phyloP scores from a whole-genome alignment of 2,329 filamentous ascomycete genomes.

The Endothia cerciana region DNA sequence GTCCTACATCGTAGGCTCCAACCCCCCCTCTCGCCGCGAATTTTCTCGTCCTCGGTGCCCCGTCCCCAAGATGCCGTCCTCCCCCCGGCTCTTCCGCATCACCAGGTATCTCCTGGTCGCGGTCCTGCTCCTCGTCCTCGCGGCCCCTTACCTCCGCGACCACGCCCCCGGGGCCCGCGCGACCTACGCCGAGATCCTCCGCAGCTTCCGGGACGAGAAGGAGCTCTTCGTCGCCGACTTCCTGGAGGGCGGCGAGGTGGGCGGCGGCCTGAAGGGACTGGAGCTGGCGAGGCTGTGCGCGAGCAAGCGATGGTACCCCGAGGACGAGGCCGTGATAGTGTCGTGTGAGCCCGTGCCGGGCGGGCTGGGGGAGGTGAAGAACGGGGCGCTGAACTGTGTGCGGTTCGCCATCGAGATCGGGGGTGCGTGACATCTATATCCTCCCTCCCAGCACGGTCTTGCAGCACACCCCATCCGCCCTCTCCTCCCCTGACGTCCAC shows the following conservation, averaged over 20 bases:
- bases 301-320: conserved; percentile 43
- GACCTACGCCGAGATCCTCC: conserved; percentile 34
- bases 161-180: conserved; percentile 20
- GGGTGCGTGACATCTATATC: conserved; percentile 40
- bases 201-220: conserved; percentile 39
- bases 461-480: neutral
- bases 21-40: neutral
- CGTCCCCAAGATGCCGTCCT: conserved; percentile 34
- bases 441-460: conserved; percentile 4
- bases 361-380: conserved; percentile 49
- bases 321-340: conserved; percentile 42
- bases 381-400: conserved; percentile 50
- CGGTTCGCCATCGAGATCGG: conserved; percentile 52
- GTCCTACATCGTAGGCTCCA: conserved; percentile 5
- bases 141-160: conserved; percentile 33
- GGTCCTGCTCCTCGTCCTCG: conserved; percentile 34
- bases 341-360: conserved; percentile 48
- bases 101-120: conserved; percentile 34
- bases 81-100: conserved; percentile 34
- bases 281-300: conserved; percentile 41
- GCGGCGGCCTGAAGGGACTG: conserved; percentile 38
- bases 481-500: neutral
- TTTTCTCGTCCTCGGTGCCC: neutral
- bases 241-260: conserved; percentile 38
- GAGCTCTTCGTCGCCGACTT: conserved; percentile 41